A percentile compares a stretch with the other conserved stretches of the same genome.
phyloP scores from a whole-genome alignment of 2,329 filamentous ascomycete species.

The Chaetomium strumarium region DNA sequence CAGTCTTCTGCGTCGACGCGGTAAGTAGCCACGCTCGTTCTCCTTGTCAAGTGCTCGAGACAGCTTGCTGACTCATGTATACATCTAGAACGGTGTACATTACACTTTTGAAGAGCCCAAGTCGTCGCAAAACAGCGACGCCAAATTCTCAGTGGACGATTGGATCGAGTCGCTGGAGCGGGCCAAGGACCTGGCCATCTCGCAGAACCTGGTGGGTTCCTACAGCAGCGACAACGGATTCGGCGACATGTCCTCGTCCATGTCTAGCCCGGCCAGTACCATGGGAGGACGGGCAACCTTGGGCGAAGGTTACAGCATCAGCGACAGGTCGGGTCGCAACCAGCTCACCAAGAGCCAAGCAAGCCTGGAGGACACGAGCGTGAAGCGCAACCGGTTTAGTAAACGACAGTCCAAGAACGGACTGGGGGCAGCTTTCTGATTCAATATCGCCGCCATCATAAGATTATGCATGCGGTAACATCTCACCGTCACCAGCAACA shows the following conservation, averaged over 20 bases:
- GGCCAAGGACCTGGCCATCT: conserved; percentile 76
- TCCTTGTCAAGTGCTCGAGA: neutral
- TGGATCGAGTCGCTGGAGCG: conserved; percentile 88
- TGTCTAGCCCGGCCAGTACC: conserved; percentile 74
- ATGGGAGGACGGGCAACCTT: conserved; percentile 54
- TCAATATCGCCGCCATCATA: neutral
- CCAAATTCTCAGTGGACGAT: conserved; percentile 70
- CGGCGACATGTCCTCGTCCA: conserved; percentile 60
- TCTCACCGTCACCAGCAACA: neutral
- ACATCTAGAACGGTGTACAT: conserved; percentile 70
- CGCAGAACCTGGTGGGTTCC: conserved; percentile 60
- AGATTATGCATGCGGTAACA: neutral
- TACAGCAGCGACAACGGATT: conserved; percentile 64
- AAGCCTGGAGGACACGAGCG: conserved; percentile 41
- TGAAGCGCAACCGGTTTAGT: conserved; percentile 68
- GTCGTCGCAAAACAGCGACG: conserved; percentile 55
- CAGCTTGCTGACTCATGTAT: neutral
- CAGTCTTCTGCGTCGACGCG: conserved; percentile 85
- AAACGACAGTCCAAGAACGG: conserved; percentile 92
- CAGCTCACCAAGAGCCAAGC: conserved; percentile 56
- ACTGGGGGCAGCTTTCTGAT: conserved; percentile 70
- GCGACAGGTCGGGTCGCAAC: conserved; percentile 49
- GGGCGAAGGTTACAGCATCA: conserved; percentile 42
- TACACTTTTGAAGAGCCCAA: conserved; percentile 94
- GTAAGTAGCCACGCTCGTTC: conserved; percentile 51